A percentile compares a stretch with the other conserved stretches of the same genome.
phyloP scores from a whole-genome alignment of 345 rosid species.

The Linum trigynum region DNA sequence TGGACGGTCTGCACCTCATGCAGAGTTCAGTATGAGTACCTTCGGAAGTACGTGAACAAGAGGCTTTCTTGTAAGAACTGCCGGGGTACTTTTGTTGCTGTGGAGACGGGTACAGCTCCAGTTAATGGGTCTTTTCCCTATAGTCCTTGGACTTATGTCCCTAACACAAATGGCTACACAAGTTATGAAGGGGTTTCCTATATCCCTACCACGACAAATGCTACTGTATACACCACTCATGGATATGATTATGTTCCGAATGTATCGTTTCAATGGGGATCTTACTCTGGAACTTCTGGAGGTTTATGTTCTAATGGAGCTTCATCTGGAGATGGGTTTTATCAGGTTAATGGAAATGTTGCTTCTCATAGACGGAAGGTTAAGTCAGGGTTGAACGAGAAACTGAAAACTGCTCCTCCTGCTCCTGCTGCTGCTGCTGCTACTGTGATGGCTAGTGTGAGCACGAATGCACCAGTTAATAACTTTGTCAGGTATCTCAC shows the following conservation, averaged over 20 bases:
- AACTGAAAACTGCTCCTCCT: slow-evolving; percentile 23
- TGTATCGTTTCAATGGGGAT: slow-evolving; percentile 68
- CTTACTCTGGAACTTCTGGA: slow-evolving; percentile 51
- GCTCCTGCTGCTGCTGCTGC: too few species aligned
- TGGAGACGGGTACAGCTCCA: slow-evolving; percentile 84
- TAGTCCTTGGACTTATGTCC: slow-evolving; percentile 40
- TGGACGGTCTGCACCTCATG: slow-evolving; percentile 99
- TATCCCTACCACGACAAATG: slow-evolving; percentile 43
- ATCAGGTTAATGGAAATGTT: slow-evolving; percentile 45
- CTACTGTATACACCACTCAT: slow-evolving; percentile 50
- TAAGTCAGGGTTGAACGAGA: slow-evolving; percentile 42
- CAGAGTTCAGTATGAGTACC: slow-evolving; percentile 95
- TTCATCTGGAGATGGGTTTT: slow-evolving; percentile 28
- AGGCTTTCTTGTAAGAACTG: slow-evolving; percentile 98
- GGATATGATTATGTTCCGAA: slow-evolving; percentile 69
- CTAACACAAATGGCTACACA: slow-evolving; percentile 40
- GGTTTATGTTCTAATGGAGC: slow-evolving; percentile 47
- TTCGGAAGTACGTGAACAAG: slow-evolving; percentile 91
- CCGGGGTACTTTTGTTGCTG: slow-evolving; percentile 81
- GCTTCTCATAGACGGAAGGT: slow-evolving; percentile 31
- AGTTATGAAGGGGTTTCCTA: slow-evolving; percentile 54
- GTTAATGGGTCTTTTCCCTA: slow-evolving; percentile 70
- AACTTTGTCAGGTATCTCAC: slow-evolving; percentile 20
- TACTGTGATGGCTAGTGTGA: slow-evolving; percentile 7
- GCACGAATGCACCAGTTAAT: slow-evolving; percentile 21